Base-by-base conservation (phyloP, 345 rosid genomes). In the Salix dunnii region DNA sequence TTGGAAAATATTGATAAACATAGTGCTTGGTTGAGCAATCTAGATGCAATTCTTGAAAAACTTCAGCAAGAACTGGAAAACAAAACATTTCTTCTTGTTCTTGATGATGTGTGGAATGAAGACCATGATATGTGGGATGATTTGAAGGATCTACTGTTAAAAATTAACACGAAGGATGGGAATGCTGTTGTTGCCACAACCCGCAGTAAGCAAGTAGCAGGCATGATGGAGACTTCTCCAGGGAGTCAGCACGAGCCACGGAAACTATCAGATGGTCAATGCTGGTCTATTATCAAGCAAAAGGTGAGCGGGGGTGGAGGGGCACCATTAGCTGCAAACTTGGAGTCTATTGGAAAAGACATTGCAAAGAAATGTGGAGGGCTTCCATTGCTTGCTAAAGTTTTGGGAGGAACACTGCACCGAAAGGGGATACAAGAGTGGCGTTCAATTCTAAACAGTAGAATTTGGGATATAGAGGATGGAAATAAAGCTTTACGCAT, bases 41-140 rank as follows among this genome's bases (percentile, higher is more conserved):
- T 0, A 0, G 14, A 71, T 28, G 58, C 62, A 4, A 13, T 72
- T 18, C 23, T 79, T 4, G 0, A 14, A n/a, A 67, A 40, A 1
- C 74, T 60, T 1, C 6, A 20, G 7, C 11, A 49, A 17, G 20
- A 48, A 20, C 62, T 83, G 53, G 28, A 11, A 7, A 55, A 8
- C 0, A 77, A 80, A 23, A 71, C n/a, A 12, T 77, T 27, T 18
- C 66, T 82, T 67, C 72, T 79, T 3, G 75, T 69, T 0, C 80
- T 82, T 8, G 84, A 81, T 70, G 78, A 77, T 49, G 77, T 77
- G 55, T 80, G 86, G 86, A 67, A 71, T 62, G 67, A 48, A n/a
- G 78, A 64, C 1, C 0, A 0, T 6, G 27, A 20, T 1, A 58
- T 13, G 1, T 84, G 84, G 82, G 38, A 55, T 9, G 27, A 21